Conservation (phyloP, 2,329 filamentous ascomycete genomes). For the Hymenoscyphus occultus region DNA sequence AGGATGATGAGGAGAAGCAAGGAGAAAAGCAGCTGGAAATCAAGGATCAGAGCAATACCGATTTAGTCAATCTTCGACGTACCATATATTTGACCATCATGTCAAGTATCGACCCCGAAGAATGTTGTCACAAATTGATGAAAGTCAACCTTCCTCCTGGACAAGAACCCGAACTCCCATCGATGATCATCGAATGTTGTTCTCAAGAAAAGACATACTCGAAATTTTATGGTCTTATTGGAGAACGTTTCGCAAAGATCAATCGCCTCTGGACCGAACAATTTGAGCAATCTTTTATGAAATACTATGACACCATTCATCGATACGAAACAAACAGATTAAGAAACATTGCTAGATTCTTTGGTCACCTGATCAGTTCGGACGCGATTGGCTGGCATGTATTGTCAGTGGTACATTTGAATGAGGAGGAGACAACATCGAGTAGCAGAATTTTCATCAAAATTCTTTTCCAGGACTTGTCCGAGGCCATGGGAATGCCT, state of each 20-base stretch:
- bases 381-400: conserved; percentile 94
- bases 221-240: conserved; percentile 94
- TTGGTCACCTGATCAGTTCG: conserved; percentile 83
- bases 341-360: conserved; percentile 92
- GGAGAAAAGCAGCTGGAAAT: conserved; percentile 87
- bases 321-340: conserved; percentile 94
- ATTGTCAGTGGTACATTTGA: conserved; percentile 79
- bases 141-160: conserved; percentile 85
- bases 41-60: conserved; percentile 95
- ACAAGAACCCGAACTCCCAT: conserved; percentile 84
- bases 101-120: conserved; percentile 93
- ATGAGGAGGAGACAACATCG: conserved; percentile 95
- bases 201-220: conserved; percentile 96
- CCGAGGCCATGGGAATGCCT: conserved; percentile 80
- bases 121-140: conserved; percentile 96
- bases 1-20: conserved; percentile 68
- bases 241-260: conserved; percentile 91
- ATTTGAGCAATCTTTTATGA: conserved; percentile 84
- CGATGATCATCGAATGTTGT: conserved; percentile 96
- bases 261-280: conserved; percentile 93
- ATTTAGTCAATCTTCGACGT: conserved; percentile 86
- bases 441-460: conserved; percentile 98
- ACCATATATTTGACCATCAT: conserved; percentile 98
- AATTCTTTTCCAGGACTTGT: conserved; percentile 90
- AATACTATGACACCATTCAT: conserved; percentile 97